A percentile compares a stretch with the other conserved stretches of the same genome.
Evolutionary conservation across 306 rosid species (phyloP).

Genomic region (Luffa aegyptiaca): DNA sequence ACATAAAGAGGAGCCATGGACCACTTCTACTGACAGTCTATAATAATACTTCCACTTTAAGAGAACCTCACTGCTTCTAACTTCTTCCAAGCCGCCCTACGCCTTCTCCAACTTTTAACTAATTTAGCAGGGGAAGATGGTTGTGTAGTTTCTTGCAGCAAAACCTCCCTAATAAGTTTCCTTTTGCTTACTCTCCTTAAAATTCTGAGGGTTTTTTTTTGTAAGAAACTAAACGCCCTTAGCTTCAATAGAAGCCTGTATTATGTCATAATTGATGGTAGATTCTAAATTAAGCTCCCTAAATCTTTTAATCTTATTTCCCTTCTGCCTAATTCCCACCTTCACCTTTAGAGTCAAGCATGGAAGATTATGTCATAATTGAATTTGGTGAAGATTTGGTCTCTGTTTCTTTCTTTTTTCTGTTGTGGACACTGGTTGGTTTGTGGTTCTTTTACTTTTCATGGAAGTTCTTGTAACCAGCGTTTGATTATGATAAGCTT

Average conservation of each 20-base stretch:
- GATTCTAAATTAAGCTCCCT: background rate
- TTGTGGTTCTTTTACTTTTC: background rate
- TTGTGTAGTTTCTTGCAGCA: too few relatives aligned
- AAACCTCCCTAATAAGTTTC: too few relatives aligned
- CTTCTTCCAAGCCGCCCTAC: background rate
- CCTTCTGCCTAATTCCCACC: background rate
- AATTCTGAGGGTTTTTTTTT: too few relatives aligned
- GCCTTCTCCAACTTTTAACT: background rate
- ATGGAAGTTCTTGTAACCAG: background rate
- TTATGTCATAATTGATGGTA: background rate
- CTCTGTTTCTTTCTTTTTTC: too few relatives aligned
- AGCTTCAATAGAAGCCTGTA: background rate
- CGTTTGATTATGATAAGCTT: background rate
- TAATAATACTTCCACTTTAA: background rate
- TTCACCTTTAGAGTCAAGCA: background rate
- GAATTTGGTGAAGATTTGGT: too few relatives aligned
- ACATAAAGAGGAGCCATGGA: background rate
- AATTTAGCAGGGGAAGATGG: background rate
- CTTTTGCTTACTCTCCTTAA: too few relatives aligned
- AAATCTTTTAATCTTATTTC: background rate
- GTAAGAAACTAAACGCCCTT: too few relatives aligned
- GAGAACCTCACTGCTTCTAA: background rate
- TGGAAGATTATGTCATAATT: too few relatives aligned
- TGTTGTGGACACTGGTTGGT: slow-evolving; percentile 83
- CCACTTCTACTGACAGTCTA: background rate